A percentile compares a stretch with the other conserved stretches of the same genome.
Conservation (phyloP, 345 rosid genomes). For the rapeseed (Brassica napus) region Da-Ae NC_063445.1:28770001-28770500, state of each 20-base stretch:
- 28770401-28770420: constrained; percentile 97
- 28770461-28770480: constrained; percentile 91
- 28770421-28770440: constrained; percentile 77
- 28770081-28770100: constrained; percentile 42
- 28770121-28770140: constrained; percentile 4
- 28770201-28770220: constrained; percentile 95
- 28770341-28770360: constrained; percentile 98
- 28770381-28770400: constrained; percentile 98
- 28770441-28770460: constrained; percentile 93
- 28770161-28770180: constrained; percentile 35
- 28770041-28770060: constrained; percentile 84
- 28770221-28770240: constrained; percentile 98
- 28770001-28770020: constrained; percentile 91
- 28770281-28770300: constrained; percentile 95
- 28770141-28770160: constrained; percentile 8
- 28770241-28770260: constrained; percentile 94
- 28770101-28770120: constrained; percentile 11
- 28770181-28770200: constrained; percentile 93
- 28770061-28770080: constrained; percentile 82
- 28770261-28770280: constrained; percentile 86
- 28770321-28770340: constrained; percentile 90
- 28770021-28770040: constrained; percentile 97
- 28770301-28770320: constrained; percentile 98
- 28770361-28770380: constrained; percentile 98
- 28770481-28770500: constrained; percentile 79